phyloP scores from a whole-genome alignment of 73 alveolate species.

The Durusdinium trenchii region DNA sequence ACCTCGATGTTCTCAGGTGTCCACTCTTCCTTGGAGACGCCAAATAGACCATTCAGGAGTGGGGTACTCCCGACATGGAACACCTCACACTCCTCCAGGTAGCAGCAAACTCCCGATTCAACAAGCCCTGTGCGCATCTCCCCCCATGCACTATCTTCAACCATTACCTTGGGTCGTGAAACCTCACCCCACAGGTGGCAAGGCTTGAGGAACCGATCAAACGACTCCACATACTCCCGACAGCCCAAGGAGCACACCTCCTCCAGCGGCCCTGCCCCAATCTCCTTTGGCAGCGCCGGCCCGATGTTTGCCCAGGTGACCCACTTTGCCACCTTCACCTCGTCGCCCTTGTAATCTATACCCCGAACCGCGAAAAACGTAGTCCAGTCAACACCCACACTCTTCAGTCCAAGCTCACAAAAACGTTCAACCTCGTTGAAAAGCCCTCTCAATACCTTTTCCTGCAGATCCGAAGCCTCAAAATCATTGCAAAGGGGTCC shows the following conservation, averaged over 20 bases:
- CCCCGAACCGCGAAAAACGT: not conserved
- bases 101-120: not conserved
- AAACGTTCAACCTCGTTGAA: not conserved
- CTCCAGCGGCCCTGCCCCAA: not conserved
- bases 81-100: not conserved
- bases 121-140: not conserved
- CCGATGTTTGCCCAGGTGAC: not conserved
- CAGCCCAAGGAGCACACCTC: not conserved
- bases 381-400: not conserved
- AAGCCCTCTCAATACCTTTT: not conserved
- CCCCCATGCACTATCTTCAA: not conserved
- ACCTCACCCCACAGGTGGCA: not conserved
- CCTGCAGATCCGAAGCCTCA: not conserved
- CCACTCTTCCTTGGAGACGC: constrained; percentile 3
- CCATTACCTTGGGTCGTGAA: not conserved
- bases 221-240: not conserved
- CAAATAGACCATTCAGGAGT: constrained; percentile 14
- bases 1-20: not conserved
- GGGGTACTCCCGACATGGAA: not conserved
- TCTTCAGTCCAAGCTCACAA: not conserved
- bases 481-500: too few species aligned
- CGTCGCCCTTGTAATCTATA: not conserved
- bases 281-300: not conserved
- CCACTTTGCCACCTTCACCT: not conserved
- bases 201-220: not conserved